Evolutionary conservation across 345 rosid genomes (phyloP).

Genomic region (Eucalyptus pauciflora): DNA sequence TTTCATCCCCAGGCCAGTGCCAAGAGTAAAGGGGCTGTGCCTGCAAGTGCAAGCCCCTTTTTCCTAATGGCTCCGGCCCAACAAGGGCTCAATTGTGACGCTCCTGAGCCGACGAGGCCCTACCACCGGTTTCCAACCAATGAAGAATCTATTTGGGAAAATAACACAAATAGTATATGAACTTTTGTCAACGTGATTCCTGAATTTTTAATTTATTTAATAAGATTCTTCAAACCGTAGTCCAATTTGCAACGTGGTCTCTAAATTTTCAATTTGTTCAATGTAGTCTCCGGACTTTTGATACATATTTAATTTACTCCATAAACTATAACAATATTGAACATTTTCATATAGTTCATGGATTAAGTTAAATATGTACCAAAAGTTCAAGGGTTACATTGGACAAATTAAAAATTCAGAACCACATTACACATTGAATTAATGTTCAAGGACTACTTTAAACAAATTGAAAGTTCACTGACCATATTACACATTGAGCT

Average conservation of each 20-base stretch:
- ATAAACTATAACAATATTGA: too few species aligned
- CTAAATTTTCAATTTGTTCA: accelerated
- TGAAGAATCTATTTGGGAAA: not conserved
- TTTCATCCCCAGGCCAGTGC: not conserved
- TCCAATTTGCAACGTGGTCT: accelerated
- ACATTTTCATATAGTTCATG: too few species aligned
- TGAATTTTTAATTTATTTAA: too few species aligned
- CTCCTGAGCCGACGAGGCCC: accelerated
- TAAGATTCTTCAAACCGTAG: too few species aligned
- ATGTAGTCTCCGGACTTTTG: accelerated
- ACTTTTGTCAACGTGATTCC: accelerated
- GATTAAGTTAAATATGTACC: accelerated
- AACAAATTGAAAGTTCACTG: too few species aligned
- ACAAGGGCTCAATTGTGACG: not conserved
- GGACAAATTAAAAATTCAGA: too few species aligned
- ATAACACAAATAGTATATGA: accelerated
- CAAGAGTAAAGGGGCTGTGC: not conserved
- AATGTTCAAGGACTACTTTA: too few species aligned
- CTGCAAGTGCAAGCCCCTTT: not conserved
- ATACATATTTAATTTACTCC: too few species aligned
- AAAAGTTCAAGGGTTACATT: too few species aligned
- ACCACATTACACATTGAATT: too few species aligned
- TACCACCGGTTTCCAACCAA: not conserved
- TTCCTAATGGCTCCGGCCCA: not conserved
- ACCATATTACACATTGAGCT: too few species aligned